A percentile compares a stretch with the other conserved stretches of the same genome.
phyloP scores from a whole-genome alignment of 2,329 filamentous ascomycete species.

The Colletotrichum sp. region DNA sequence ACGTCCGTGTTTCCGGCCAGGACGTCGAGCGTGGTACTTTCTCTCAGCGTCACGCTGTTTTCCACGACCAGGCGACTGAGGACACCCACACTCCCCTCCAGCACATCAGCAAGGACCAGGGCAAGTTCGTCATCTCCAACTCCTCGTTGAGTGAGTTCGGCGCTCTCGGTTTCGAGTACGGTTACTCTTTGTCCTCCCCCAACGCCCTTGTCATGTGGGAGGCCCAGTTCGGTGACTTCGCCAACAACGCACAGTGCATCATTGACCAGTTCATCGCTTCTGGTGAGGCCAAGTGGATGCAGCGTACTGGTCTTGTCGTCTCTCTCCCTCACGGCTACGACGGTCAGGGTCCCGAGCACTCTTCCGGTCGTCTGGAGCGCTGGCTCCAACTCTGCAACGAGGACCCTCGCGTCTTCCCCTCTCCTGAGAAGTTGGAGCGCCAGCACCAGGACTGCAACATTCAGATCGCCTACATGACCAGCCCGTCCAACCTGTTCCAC shows the following conservation, averaged over 20 bases:
- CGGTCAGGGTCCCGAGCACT: constrained; percentile 97
- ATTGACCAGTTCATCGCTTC: constrained; percentile 99
- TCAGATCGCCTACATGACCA: constrained; percentile 98
- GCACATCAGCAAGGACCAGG: constrained; percentile 88
- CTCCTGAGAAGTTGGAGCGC: constrained; percentile 85
- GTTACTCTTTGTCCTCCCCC: constrained; percentile 95
- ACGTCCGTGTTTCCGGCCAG: constrained; percentile 96
- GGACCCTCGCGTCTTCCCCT: constrained; percentile 91
- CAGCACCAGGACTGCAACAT: constrained; percentile 99
- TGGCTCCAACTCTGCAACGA: constrained; percentile 98
- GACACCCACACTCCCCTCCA: constrained; percentile 91
- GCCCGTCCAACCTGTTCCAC: constrained; percentile 95
- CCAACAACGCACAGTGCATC: constrained; percentile 99
- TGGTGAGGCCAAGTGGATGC: constrained; percentile 98
- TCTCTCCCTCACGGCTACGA: constrained; percentile 98
- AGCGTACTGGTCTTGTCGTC: constrained; percentile 95
- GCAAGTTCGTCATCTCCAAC: constrained; percentile 95
- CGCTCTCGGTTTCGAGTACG: constrained; percentile 95
- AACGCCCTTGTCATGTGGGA: constrained; percentile 99
- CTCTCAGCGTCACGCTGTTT: constrained; percentile 95
- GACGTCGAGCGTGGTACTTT: constrained; percentile 99
- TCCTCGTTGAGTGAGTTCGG: constrained; percentile 78
- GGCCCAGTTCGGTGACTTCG: constrained; percentile 98
- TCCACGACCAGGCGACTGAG: constrained; percentile 97
- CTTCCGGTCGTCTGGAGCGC: constrained; percentile 94